phyloP scores from a whole-genome alignment of 257 asterid genomes.

The Agastache rugosa region DNA sequence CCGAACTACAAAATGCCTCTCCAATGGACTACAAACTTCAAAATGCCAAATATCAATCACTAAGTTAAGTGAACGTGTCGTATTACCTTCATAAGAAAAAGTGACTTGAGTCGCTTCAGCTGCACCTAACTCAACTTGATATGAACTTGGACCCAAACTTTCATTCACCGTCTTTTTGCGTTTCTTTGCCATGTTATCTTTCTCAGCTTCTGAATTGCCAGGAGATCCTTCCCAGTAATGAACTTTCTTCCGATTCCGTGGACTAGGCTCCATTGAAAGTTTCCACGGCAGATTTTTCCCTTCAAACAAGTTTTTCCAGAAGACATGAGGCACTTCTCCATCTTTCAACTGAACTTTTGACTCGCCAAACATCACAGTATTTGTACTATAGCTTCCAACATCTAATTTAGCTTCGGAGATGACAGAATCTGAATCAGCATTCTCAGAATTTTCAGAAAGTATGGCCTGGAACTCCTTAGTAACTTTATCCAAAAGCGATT shows the following conservation, averaged over 20 bases:
- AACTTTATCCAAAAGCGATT: slow-evolving; percentile 55
- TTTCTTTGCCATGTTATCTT: slow-evolving; percentile 59
- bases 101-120: slow-evolving; percentile 32
- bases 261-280: slow-evolving; percentile 48
- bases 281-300: slow-evolving; percentile 72
- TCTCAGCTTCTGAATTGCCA: slow-evolving; percentile 39
- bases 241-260: slow-evolving; percentile 79
- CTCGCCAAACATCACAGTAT: slow-evolving; percentile 69
- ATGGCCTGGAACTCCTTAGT: slow-evolving; percentile 59
- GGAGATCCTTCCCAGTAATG: slow-evolving; percentile 50
- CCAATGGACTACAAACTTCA: slow-evolving; percentile 8
- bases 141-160: slow-evolving; percentile 41
- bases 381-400: slow-evolving; percentile 52
- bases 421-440: slow-evolving; percentile 37
- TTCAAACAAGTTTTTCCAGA: slow-evolving; percentile 77
- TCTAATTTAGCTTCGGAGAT: slow-evolving; percentile 67
- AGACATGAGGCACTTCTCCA: slow-evolving; percentile 64
- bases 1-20: slow-evolving; percentile 25
- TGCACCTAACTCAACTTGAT: slow-evolving; percentile 41
- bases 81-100: slow-evolving; percentile 46
- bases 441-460: slow-evolving; percentile 46
- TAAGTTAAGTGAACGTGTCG: slow-evolving; percentile 22
- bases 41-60: slow-evolving; percentile 14
- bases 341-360: slow-evolving; percentile 49
- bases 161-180: slow-evolving; percentile 57